Percentiles rank a stretch among this genome's conserved stretches.
Conservation (phyloP, 176 grass and related monocot genomes). For the Raddia guianensis region DNA sequence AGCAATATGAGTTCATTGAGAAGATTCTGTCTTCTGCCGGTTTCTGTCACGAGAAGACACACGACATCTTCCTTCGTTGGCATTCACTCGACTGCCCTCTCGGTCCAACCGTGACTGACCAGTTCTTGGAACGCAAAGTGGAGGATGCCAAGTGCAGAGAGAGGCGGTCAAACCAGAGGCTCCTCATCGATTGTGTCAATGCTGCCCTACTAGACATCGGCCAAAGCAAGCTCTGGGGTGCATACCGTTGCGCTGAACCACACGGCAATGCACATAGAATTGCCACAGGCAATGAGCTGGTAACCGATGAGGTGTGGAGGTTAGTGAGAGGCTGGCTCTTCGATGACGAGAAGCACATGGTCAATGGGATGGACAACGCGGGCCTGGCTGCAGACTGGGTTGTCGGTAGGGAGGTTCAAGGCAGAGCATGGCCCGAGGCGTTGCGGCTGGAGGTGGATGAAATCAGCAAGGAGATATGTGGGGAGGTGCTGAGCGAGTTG, state of each 20-base stretch:
- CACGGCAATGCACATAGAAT: background rate
- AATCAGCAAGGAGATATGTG: constrained; percentile 75
- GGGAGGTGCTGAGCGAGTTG: constrained; percentile 61
- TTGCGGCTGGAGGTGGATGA: constrained; percentile 71
- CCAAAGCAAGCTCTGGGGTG: constrained; percentile 48
- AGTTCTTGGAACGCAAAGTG: constrained; percentile 67
- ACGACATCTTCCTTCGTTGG: constrained; percentile 60
- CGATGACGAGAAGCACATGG: constrained; percentile 39
- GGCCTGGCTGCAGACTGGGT: constrained; percentile 50
- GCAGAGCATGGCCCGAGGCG: constrained; percentile 57
- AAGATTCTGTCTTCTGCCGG: constrained; percentile 63
- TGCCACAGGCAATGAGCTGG: constrained; percentile 35
- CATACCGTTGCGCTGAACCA: constrained; percentile 54
- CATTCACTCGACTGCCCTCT: constrained; percentile 70
- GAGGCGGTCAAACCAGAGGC: constrained; percentile 73
- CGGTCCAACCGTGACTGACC: constrained; percentile 57
- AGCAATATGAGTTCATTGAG: constrained; percentile 59
- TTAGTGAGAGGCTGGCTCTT: constrained; percentile 68
- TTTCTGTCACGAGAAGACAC: constrained; percentile 37
- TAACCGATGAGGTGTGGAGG: constrained; percentile 57
- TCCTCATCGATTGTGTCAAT: constrained; percentile 87
- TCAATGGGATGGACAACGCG: constrained; percentile 31
- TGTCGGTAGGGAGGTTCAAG: constrained; percentile 63
- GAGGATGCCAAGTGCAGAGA: constrained; percentile 71
- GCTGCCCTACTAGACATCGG: constrained; percentile 68